Conservation (phyloP, 805 yeast species). For the Lipomyces sp. region DNA sequence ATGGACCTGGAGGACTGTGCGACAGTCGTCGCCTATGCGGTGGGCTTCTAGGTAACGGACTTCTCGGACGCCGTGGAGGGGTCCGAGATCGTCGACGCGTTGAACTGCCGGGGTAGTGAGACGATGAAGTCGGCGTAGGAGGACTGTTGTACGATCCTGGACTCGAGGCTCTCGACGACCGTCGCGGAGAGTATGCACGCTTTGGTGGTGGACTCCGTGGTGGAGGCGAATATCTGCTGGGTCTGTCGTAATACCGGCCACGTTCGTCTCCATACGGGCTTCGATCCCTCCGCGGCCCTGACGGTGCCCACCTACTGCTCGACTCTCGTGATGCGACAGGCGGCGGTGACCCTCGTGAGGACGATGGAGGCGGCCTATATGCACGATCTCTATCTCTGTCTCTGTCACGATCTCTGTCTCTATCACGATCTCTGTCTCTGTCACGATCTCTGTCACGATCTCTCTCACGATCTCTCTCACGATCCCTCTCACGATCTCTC, state of each 20-base stretch:
- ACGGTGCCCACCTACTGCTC: background rate
- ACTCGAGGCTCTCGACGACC: conserved; percentile 27
- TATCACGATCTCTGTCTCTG: conserved; percentile 23
- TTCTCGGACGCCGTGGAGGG: conserved; percentile 5
- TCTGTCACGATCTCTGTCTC: conserved; percentile 14
- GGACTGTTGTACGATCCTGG: conserved; percentile 16
- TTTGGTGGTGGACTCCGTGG: conserved; percentile 8
- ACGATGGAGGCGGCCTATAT: conserved; percentile 11
- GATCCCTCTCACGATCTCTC: conserved; percentile 20
- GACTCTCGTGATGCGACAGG: conserved; percentile 2
- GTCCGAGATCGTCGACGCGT: conserved; percentile 13
- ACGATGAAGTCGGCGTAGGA: conserved; percentile 16
- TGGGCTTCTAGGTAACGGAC: conserved; percentile 18
- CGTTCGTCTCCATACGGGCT: conserved; percentile 9
- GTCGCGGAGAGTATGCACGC: conserved; percentile 16
- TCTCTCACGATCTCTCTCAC: conserved; percentile 15
- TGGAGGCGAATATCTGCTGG: conserved; percentile 19
- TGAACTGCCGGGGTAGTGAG: conserved; percentile 1
- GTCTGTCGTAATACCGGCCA: conserved; percentile 13
- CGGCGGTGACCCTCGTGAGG: conserved; percentile 10
- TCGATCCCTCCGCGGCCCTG: conserved; percentile 9
- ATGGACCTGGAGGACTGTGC: conserved; percentile 19
- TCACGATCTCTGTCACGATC: conserved; percentile 16
- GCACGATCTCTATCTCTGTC: conserved; percentile 14
- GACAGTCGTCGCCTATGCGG: conserved; percentile 21